Base-by-base conservation (phyloP, 306 rosid genomes). In the Mimosa pudica region DNA sequence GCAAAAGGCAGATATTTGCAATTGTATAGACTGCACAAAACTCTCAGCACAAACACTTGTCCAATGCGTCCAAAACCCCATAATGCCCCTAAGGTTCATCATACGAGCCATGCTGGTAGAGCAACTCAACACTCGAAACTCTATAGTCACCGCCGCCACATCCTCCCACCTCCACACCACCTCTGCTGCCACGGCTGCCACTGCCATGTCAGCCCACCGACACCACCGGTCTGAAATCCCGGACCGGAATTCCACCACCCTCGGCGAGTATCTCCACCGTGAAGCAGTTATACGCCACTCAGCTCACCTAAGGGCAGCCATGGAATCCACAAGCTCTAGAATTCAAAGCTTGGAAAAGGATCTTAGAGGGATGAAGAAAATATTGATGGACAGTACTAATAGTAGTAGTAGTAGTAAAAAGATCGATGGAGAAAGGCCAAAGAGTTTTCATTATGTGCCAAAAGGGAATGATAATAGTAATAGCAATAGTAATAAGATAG, bases 61-160 rank as follows among this genome's bases (percentile, higher is more conserved):
- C 1, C 84, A 88, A 13, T 94, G 94, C 5, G 91, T 94, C 10
- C 97, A 89, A 83, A 94, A 92, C 78, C 97, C 97, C 1, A 30
- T 44, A 70, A 89, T 94, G 98, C 93, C 98, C 0, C 84, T 94
- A 12, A 84, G 92, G 55, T 94, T 94, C 85, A 80, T 94, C 5
- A 87, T 94, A 80, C 88, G 86, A 79, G 97, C 95, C 32, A 89
- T 94, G 92, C 69, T 94, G 24, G 67, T 91, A 2, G 97, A 94
- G 81, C 97, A 94, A 79, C 97, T 92, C 83, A 88, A 85, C 81
- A 92, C 97, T 52, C 97, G 95, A 18, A 84, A 83, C 51, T 67
- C 93, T 70, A 65, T 94, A 11, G 42, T 80, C 24, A 80, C 88
- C 0, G 68, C 85, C 6, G 51, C 84, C 0, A 17, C 16, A 48